Base-by-base conservation (phyloP, 495 filamentous ascomycete species). In the Parachaetomium inaequale region DNA sequence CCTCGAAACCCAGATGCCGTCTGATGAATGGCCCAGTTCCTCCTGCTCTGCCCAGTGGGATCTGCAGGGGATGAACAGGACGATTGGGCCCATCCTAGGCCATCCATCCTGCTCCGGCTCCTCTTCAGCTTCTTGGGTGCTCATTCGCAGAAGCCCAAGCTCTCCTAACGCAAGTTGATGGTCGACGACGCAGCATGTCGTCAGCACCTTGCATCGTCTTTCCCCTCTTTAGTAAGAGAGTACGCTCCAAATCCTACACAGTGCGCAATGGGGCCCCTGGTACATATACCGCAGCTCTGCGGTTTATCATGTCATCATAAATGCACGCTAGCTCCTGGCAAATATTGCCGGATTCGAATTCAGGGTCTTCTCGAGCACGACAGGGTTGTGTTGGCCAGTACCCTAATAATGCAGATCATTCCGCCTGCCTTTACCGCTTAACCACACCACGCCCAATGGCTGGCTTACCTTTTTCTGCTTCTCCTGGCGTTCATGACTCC, bases 171-270 rank as follows among this genome's bases (percentile, higher is more conserved):
- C 23, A 29, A 8, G 12, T 49, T 17, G 46, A 15, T 4, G 23
- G 23, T 23, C 23, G 46, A 31, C 25, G 47, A 8, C 23, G 26
- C 47, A 51, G 25, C 28, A 55, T 62, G 59, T 55, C 51, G 59
- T 62, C 59, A 62, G 29, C 52, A 56, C 19, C n/a, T 28, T 55
- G 10, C 53, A 50, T 45, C 23, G 42, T 19, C 53, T 49, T 29
- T 49, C 10, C 52, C 51, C 4, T 42, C 10, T 29, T 40, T 29
- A 21, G 53, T 8, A 31, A 43, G 17, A 1, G 17, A 36, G 40
- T 43, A 32, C 28, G 26, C 34, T 26, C 6, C 26, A n/a, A 17
- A 5, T 17, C 14, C 12, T 43, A 2, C 3, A 19, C 2, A 19
- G 17, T 14, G 36, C 36, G 14, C 36, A 5, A 40, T 15, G 36